A percentile compares a stretch with the other conserved stretches of the same genome.
phyloP scores from a whole-genome alignment of 139 green algal genomes.

The Choricystis sp. region DNA sequence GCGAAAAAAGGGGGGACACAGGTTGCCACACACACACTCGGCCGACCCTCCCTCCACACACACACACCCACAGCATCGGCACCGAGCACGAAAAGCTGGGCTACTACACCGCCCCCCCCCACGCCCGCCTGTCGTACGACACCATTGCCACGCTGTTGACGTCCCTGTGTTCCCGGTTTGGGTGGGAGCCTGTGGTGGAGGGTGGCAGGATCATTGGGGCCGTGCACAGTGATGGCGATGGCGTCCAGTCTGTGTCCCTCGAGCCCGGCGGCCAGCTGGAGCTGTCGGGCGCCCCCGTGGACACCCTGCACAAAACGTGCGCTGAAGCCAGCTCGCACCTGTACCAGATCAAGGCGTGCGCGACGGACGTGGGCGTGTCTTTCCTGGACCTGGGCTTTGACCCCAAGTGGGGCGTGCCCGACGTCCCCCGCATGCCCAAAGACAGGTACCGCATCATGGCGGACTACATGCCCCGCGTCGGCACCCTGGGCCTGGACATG shows the following conservation, averaged over 20 bases:
- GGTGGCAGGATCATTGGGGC: conserved; percentile 70
- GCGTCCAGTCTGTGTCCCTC: conserved; percentile 83
- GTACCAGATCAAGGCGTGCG: conserved; percentile 43
- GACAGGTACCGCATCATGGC: conserved; percentile 54
- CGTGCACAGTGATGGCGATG: too few relatives aligned
- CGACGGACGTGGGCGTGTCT: conserved; percentile 28
- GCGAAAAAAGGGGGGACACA: too few relatives aligned
- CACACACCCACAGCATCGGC: conserved; percentile 58
- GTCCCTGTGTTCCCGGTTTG: conserved; percentile 49
- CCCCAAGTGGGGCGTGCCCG: conserved; percentile 63
- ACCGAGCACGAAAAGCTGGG: conserved; percentile 99
- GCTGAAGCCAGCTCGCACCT: conserved; percentile 92
- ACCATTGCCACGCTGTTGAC: conserved; percentile 65
- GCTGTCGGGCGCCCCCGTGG: conserved; percentile 77
- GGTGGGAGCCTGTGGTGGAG: conserved; percentile 84
- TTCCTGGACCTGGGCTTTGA: conserved; percentile 79
- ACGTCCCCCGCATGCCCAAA: conserved; percentile 95
- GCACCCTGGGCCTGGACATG: conserved; percentile 89
- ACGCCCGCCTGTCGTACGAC: conserved; percentile 49
- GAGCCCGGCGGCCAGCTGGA: conserved; percentile 98
- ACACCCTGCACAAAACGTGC: conserved; percentile 82
- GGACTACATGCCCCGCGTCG: conserved; percentile 82
- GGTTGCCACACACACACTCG: too few relatives aligned
- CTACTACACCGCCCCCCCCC: conserved; percentile 45
- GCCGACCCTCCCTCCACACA: background rate